Evolutionary conservation across 306 rosid species (phyloP).

Genomic region (Cicer yamashitae): DNA sequence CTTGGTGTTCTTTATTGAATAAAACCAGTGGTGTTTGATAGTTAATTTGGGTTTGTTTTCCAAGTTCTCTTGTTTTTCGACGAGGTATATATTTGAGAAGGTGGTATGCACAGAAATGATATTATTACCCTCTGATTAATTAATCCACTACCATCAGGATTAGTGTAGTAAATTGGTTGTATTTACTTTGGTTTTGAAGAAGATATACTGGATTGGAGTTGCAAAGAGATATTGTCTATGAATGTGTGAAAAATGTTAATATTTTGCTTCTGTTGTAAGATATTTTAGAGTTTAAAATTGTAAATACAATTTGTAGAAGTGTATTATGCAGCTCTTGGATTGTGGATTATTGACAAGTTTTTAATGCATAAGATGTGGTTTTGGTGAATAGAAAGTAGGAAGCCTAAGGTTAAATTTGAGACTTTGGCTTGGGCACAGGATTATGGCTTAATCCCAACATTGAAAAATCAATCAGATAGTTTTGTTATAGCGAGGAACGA

Average conservation of each 20-base stretch:
- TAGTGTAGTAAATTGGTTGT: background rate
- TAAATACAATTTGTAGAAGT: background rate
- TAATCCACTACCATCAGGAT: too few species aligned
- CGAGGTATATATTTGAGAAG: background rate
- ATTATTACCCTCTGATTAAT: background rate
- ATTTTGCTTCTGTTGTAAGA: background rate
- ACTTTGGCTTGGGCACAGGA: background rate
- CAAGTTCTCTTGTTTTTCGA: background rate
- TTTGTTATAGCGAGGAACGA: background rate
- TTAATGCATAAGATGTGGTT: slow-evolving; percentile 29
- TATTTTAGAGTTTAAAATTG: background rate
- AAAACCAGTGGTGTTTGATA: slow-evolving; percentile 3
- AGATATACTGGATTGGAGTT: slow-evolving; percentile 16
- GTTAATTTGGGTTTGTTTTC: background rate
- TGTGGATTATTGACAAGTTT: background rate
- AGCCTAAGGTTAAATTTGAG: background rate
- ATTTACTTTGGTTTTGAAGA: slow-evolving; percentile 33
- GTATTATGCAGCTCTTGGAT: background rate
- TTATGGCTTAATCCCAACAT: background rate
- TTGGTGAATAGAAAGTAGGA: background rate
- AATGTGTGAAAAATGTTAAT: slow-evolving; percentile 17
- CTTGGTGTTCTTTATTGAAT: background rate
- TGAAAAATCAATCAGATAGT: slow-evolving; percentile 2
- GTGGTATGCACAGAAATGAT: slow-evolving; percentile 12
- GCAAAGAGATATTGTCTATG: background rate